A percentile compares a stretch with the other conserved stretches of the same genome.
phyloP scores from a whole-genome alignment of 2,329 filamentous ascomycete genomes.

The Teratosphaeria zuluensis region DNA sequence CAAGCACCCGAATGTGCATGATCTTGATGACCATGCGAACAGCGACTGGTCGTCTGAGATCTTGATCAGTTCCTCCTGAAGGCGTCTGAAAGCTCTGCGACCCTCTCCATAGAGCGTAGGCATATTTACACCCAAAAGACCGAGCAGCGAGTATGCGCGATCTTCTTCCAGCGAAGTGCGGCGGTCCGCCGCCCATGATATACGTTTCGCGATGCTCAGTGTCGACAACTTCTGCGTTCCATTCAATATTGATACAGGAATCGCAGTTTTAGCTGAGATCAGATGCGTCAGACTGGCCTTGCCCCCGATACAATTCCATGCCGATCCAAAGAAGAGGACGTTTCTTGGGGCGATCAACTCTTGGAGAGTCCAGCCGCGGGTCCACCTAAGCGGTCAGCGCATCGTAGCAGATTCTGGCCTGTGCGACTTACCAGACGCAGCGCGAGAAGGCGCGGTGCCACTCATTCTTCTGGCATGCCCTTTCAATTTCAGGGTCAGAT shows the following conservation, averaged over 20 bases:
- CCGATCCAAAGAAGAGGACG: background rate
- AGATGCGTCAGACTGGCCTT: background rate
- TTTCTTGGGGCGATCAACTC: slow-evolving; percentile 1
- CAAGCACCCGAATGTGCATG: background rate
- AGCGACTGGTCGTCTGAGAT: slow-evolving; percentile 10
- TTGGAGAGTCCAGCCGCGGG: slow-evolving; percentile 2
- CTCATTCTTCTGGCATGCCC: background rate
- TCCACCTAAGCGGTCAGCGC: background rate
- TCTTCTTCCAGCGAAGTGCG: slow-evolving; percentile 6
- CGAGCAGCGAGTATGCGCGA: slow-evolving; percentile 9
- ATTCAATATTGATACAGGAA: background rate
- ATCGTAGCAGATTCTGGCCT: background rate
- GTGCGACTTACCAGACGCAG: background rate
- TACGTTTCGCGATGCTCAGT: background rate
- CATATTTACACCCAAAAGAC: slow-evolving; percentile 35
- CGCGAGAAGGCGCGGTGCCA: background rate
- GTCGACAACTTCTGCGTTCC: background rate
- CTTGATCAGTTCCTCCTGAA: slow-evolving; percentile 10
- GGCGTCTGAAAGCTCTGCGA: slow-evolving; percentile 7
- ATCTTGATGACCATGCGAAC: slow-evolving; percentile 11
- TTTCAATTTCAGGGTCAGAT: background rate
- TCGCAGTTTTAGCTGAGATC: background rate
- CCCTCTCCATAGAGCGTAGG: slow-evolving; percentile 33
- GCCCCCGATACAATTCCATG: background rate
- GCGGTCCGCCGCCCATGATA: slow-evolving; percentile 12